These are phyloP conservation scores for Nakaseomyces sp. DNA, from an alignment of 1,139 yeast species.

Conservation along the genomic window DNA sequence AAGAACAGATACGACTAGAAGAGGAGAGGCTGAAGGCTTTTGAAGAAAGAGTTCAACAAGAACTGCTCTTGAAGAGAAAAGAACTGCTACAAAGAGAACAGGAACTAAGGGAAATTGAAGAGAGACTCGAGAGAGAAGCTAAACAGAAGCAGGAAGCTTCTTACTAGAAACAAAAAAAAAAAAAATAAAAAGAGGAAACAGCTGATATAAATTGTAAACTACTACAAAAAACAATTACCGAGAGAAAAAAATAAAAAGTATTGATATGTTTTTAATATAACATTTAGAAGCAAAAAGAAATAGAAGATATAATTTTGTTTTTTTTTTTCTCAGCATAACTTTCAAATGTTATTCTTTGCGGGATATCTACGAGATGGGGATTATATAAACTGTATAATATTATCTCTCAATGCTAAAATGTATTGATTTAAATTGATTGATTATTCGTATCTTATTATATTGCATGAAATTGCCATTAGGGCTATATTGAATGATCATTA, in stretches of 20 bases:
- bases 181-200: too few species aligned
- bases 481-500: too few species aligned
- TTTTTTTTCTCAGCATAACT: too few species aligned
- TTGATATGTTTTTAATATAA: too few species aligned
- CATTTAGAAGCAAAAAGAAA: too few species aligned
- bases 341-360: background rate
- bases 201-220: too few species aligned
- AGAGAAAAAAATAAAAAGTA: too few species aligned
- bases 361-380: background rate
- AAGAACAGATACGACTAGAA: slow-evolving; percentile 71
- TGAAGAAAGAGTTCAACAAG: slow-evolving; percentile 85
- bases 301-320: too few species aligned
- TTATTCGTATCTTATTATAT: background rate
- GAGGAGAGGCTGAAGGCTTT: slow-evolving; percentile 72
- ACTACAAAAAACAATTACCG: too few species aligned
- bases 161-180: slow-evolving; percentile 1
- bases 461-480: background rate
- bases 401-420: background rate
- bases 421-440: background rate
- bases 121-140: slow-evolving; percentile 52
- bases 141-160: slow-evolving; percentile 17
- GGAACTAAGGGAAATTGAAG: slow-evolving; percentile 77
- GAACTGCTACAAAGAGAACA: slow-evolving; percentile 82
- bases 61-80: slow-evolving; percentile 71
- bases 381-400: background rate